Evolutionary conservation across 176 grass and related monocot genomes (phyloP), one percentile per base, ranked within the genome.

Genomic region (Oryza longistaminata): DNA sequence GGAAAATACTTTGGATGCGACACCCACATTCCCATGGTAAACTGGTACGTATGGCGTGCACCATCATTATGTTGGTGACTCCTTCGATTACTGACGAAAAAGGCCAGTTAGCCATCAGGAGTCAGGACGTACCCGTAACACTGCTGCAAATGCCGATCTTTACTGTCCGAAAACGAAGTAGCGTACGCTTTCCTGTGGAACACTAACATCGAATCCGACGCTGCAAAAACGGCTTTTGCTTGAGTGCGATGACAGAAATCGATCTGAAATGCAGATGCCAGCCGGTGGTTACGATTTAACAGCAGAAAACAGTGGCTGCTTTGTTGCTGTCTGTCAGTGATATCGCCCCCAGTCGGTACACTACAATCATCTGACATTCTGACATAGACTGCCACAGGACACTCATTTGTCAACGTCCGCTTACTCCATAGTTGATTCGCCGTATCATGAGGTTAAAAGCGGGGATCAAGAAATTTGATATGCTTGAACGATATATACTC

Each of bases 261-360:
- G 35, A 55, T 75, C 9, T 61, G 64, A 87, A 82, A 68, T 46
- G 46, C 62, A 26, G 61, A 33, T 13, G 46, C 43, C 50, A 19
- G 52, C 17, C 3, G 78, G 62, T 44, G 1, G 85, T 21, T 75
- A 31, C 9, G 31, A 74, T 40, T 67, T 16, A 37, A 29, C 66
- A 68, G 70, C 46, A 45, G 62, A 55, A 13, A 68, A 87, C 68
- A 60, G 78, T 44, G 35, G 22, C 7, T 8, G 35, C 7, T 58
- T 44, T 66, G 64, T 66, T 27, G 25, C 26, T 66, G n/a, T 66
- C 22, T 13, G 24, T 61, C 58, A 3, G 58, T 22, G 5, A 6
- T 16, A 5, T 55, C 16, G 16, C 52, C 29, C 29, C n/a, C n/a
- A 19, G 16, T 14, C 25, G 46, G 68, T 37, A 37, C 35, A 7